A percentile compares a stretch with the other conserved stretches of the same genome.
phyloP scores from a whole-genome alignment of 805 yeast species.

The Lipomyces yamanashiensis region DNA sequence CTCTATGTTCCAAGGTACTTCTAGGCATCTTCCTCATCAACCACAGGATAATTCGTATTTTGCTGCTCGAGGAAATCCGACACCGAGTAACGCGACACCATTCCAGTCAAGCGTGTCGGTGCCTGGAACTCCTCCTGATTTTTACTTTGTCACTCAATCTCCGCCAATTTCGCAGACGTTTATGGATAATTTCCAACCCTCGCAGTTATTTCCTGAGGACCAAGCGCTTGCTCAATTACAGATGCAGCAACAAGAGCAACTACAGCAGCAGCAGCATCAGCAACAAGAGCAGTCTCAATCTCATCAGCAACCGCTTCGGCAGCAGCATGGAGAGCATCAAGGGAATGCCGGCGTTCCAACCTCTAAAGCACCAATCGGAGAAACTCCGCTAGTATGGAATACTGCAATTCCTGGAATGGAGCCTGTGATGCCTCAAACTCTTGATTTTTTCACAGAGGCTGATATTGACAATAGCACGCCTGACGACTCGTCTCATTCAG shows the following conservation, averaged over 20 bases:
- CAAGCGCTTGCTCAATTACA: conserved; percentile 9
- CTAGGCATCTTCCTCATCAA: not conserved
- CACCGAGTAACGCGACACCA: conserved; percentile 5
- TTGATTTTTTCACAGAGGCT: conserved; percentile 19
- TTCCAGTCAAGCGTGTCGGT: conserved; percentile 27
- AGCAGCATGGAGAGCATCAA: not conserved
- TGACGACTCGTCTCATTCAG: conserved; percentile 11
- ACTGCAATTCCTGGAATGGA: not conserved
- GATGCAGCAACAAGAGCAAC: conserved; percentile 6
- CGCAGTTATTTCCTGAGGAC: conserved; percentile 57
- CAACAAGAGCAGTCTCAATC: not conserved
- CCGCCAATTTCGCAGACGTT: conserved; percentile 43
- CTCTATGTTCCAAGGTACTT: not conserved
- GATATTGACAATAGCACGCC: conserved; percentile 18
- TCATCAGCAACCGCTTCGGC: not conserved
- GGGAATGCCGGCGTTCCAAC: not conserved
- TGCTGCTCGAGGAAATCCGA: not conserved
- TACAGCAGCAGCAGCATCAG: not conserved
- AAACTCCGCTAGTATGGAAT: not conserved
- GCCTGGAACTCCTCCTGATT: conserved; percentile 42
- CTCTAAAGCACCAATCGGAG: not conserved
- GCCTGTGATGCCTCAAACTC: not conserved
- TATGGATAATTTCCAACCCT: conserved; percentile 60
- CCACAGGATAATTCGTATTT: conserved; percentile 5
- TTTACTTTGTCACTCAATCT: conserved; percentile 43